phyloP scores from a whole-genome alignment of 2,329 filamentous ascomycete genomes.

The Diaporthe sp. region DNA sequence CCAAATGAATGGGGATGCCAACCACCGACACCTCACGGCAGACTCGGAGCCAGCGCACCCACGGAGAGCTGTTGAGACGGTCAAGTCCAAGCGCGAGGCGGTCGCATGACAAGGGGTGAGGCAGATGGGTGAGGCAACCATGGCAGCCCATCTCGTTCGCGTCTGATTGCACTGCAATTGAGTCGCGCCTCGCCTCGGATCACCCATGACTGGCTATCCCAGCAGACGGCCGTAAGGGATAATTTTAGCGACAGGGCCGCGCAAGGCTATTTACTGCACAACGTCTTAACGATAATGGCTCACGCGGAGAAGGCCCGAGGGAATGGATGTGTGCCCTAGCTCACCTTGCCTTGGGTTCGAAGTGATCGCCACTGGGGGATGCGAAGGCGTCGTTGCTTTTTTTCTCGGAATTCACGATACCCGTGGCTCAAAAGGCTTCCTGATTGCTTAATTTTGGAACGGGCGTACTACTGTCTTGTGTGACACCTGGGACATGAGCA shows the following conservation, averaged over 20 bases:
- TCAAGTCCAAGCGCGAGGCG: conserved; percentile 35
- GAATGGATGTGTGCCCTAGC: background rate
- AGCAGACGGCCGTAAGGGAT: background rate
- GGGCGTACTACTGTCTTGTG: conserved; percentile 10
- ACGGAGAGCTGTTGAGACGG: conserved; percentile 27
- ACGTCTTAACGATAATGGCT: conserved; percentile 1
- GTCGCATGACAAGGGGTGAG: conserved; percentile 27
- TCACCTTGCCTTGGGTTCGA: background rate
- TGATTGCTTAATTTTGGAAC: conserved; percentile 16
- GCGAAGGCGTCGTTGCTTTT: conserved; percentile 30
- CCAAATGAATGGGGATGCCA: conserved; percentile 38
- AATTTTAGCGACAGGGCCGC: background rate
- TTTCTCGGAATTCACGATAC: conserved; percentile 39
- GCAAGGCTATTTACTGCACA: background rate
- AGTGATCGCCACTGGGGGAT: background rate
- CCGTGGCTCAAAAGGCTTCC: conserved; percentile 32
- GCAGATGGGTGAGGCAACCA: background rate
- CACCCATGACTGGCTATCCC: background rate
- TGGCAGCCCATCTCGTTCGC: background rate
- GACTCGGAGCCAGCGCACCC: conserved; percentile 35
- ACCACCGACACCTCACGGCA: conserved; percentile 32
- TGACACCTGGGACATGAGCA: conserved; percentile 8
- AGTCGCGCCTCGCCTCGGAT: background rate
- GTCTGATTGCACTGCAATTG: background rate
- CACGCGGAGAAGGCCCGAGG: background rate